A percentile compares a stretch with the other conserved stretches of the same genome.
These are phyloP conservation scores for Leptodontidium sp. DNA, from an alignment of 2,329 filamentous ascomycete genomes.

Conservation along the genomic window DNA sequence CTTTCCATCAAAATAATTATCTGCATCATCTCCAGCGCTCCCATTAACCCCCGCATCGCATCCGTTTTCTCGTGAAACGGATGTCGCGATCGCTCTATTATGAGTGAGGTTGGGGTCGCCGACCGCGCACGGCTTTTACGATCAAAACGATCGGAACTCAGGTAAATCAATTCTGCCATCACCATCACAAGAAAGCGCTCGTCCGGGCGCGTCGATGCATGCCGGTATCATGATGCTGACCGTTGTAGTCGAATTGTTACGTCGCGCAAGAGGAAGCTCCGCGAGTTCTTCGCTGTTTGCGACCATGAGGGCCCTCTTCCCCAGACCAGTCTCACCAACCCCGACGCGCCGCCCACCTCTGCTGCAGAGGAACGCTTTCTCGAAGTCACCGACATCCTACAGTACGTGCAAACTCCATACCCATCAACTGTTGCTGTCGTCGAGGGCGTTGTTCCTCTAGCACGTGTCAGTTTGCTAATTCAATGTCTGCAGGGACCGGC, in stretches of 20 bases:
- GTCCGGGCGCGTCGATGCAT: constrained; percentile 38
- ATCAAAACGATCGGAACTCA: constrained; percentile 69
- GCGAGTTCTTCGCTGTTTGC: constrained; percentile 85
- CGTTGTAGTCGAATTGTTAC: constrained; percentile 71
- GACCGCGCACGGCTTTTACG: constrained; percentile 72
- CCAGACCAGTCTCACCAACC: constrained; percentile 63
- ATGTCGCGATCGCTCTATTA: constrained; percentile 74
- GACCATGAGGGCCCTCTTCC: constrained; percentile 67
- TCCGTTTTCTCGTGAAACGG: constrained; percentile 72
- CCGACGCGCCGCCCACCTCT: constrained; percentile 62
- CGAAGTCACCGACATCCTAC: constrained; percentile 63
- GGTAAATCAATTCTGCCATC: constrained; percentile 54
- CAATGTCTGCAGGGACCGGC: constrained; percentile 52
- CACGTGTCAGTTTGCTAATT: constrained; percentile 42
- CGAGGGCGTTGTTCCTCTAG: constrained; percentile 30
- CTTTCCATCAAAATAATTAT: constrained; percentile 40
- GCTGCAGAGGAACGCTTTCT: constrained; percentile 63
- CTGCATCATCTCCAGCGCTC: constrained; percentile 45
- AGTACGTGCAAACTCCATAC: constrained; percentile 57
- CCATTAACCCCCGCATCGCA: constrained; percentile 52
- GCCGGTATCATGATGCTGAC: constrained; percentile 43
- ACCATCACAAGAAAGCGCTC: constrained; percentile 38
- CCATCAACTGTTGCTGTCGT: constrained; percentile 29
- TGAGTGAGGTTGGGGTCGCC: constrained; percentile 74
- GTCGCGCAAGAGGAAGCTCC: constrained; percentile 90